Base-by-base conservation (phyloP, 2,329 filamentous ascomycete genomes). In the Xylaria sp. region DNA sequence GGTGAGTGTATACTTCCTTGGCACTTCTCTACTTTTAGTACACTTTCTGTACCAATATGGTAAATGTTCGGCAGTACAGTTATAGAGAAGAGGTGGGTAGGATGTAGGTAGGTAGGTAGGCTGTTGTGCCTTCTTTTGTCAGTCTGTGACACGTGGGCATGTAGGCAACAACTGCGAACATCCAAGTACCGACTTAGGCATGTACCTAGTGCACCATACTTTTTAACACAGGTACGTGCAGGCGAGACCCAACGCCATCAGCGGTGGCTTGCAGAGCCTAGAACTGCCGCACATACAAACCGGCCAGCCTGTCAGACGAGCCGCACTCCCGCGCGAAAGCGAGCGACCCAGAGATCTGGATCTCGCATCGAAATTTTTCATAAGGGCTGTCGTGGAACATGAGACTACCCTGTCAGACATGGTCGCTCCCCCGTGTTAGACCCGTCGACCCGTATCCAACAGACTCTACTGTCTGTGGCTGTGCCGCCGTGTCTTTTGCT, bases 311-410 rank as follows among this genome's bases (percentile, higher is more conserved):
- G 62, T 64, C 62, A 65, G 61, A 65, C 49, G 56, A 51, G 61
- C 62, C 58, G 62, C 62, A 18, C 36, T 58, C 39, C 66, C 56
- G 56, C 23, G 46, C 28, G 33, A 51, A 52, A 15, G n/a, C 48
- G 10, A 31, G 41, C 49, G 67, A 69, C 67, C 67, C 67, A 55
- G 55, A 58, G 54, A 67, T 69, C 63, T 66, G 67, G 67, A 55
- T 69, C 67, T 36, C 25, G 31, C 67, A 66, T 66, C 31, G 39
- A 66, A 63, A 62, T 13, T 55, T 66, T 66, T 57, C 36, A 13
- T 36, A 13, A 31, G 49, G 41, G 41, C 51, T 66, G 63, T 41
- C 13, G 67, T 69, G 67, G 48, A 66, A 69, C 67, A 28, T 39
- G 23, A 46, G 28, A 25, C 33, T 23, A 43, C 56, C 58, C 51